A percentile compares a stretch with the other conserved stretches of the same genome.
Evolutionary conservation across 2,329 filamentous ascomycete species (phyloP).

Genomic region (Ophiocordyceps australis): DNA sequence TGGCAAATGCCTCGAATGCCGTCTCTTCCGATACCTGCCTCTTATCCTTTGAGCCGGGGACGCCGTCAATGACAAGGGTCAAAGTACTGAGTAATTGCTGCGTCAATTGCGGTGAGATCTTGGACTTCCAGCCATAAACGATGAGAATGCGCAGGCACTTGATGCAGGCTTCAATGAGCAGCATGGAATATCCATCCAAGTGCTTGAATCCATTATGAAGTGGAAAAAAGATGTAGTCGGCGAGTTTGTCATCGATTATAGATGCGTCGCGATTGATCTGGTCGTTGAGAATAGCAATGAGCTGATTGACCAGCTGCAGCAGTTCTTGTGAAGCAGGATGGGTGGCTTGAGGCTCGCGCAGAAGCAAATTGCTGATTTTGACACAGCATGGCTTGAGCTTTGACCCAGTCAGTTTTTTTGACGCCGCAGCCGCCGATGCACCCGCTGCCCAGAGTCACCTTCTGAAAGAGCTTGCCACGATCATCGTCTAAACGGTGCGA

Average conservation of each 20-base stretch:
- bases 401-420: conserved; percentile 1
- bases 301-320: conserved; percentile 21
- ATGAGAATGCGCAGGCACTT: conserved; percentile 60
- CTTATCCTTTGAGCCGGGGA: conserved; percentile 31
- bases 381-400: conserved; percentile 47
- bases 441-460: conserved; percentile 11
- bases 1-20: conserved; percentile 49
- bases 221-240: conserved; percentile 91
- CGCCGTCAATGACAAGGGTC: conserved; percentile 62
- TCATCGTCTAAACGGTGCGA: conserved; percentile 3
- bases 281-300: conserved; percentile 25
- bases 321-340: conserved; percentile 24
- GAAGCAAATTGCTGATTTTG: conserved; percentile 36
- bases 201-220: conserved; percentile 71
- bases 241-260: conserved; percentile 59
- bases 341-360: conserved; percentile 25
- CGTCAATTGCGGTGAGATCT: conserved; percentile 52
- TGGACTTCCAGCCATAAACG: conserved; percentile 57
- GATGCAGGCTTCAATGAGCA: conserved; percentile 57
- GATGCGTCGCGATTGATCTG: conserved; percentile 23
- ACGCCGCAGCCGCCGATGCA: too few species aligned
- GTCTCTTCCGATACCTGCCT: conserved; percentile 52
- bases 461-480: conserved; percentile 18
- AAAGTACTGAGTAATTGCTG: conserved; percentile 76
- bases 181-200: conserved; percentile 52